phyloP scores from a whole-genome alignment of 257 asterid genomes.

The Capsicum chinense region DNA sequence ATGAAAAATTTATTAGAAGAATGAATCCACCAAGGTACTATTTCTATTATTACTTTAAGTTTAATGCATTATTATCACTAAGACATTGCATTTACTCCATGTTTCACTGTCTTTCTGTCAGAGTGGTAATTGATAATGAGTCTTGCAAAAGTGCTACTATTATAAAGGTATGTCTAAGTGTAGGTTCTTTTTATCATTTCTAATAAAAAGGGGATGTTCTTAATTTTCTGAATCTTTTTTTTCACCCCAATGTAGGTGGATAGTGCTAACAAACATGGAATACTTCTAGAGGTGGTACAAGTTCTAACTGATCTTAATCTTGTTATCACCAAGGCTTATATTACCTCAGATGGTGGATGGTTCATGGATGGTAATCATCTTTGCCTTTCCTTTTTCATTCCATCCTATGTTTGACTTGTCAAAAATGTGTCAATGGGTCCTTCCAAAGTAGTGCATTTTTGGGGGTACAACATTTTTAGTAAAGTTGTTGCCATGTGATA shows the following conservation, averaged over 20 bases:
- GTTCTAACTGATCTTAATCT: constrained; percentile 41
- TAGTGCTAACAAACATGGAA: constrained; percentile 43
- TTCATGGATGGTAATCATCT: constrained; percentile 42
- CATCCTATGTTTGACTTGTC: not conserved
- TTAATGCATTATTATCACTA: not conserved
- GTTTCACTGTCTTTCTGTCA: constrained; percentile 31
- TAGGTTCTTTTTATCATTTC: constrained; percentile 23
- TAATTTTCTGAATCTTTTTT: constrained; percentile 2
- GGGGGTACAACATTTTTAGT: no score
- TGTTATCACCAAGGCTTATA: constrained; percentile 38
- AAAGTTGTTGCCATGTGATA: no score
- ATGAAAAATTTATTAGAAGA: constrained; percentile 42
- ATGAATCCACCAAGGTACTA: constrained; percentile 46
- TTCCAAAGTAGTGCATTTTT: not conserved
- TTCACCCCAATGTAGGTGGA: constrained; percentile 33
- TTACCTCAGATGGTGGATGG: constrained; percentile 43
- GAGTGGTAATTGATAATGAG: constrained; percentile 42
- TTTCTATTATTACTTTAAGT: not conserved
- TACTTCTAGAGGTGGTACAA: constrained; percentile 41
- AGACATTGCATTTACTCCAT: not conserved
- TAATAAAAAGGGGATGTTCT: not conserved
- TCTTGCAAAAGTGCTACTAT: constrained; percentile 40
- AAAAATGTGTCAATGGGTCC: not conserved
- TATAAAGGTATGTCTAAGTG: constrained; percentile 34
- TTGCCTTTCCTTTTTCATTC: not conserved